phyloP scores from a whole-genome alignment of 306 rosid genomes.

The Cucurbita moschata region DNA sequence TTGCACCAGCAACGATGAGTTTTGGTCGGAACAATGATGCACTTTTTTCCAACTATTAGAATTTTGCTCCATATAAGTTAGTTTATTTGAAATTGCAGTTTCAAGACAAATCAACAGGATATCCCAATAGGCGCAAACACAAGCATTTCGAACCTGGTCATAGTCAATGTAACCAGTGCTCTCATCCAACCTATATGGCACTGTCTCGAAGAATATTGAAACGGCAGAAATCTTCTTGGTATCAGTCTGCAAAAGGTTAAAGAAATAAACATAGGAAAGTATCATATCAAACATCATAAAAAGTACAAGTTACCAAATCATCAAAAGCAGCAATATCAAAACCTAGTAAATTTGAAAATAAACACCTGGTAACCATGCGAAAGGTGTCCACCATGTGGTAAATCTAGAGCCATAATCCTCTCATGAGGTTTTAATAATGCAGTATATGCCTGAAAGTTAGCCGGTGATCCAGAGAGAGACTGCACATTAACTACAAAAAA shows the following conservation, averaged over 20 bases:
- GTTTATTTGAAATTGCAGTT: not conserved
- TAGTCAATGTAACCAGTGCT: constrained; percentile 86
- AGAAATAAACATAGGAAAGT: not conserved
- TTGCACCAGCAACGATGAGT: constrained; percentile 39
- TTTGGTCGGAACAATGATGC: constrained; percentile 30
- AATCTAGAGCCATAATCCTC: constrained; percentile 95
- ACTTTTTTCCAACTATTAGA: constrained; percentile 29
- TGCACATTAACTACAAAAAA: constrained; percentile 76
- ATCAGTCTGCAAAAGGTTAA: constrained; percentile 47
- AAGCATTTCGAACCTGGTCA: constrained; percentile 46
- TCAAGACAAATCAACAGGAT: not conserved
- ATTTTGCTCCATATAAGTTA: not conserved
- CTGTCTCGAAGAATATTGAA: constrained; percentile 65
- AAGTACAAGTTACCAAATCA: not conserved
- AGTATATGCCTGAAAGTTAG: constrained; percentile 90
- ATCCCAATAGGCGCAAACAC: not conserved
- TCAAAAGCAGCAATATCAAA: not conserved
- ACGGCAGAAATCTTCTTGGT: constrained; percentile 89
- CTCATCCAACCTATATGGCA: constrained; percentile 85
- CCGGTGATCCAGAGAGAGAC: constrained; percentile 85
- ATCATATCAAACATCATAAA: not conserved
- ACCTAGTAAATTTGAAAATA: not conserved
- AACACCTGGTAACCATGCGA: constrained; percentile 95
- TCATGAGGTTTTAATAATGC: constrained; percentile 88
- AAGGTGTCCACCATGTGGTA: constrained; percentile 93